These are phyloP conservation scores for Athelia psychrophila DNA, from an alignment of 1,284 basidiomycete species.

Conservation along the genomic window DNA sequence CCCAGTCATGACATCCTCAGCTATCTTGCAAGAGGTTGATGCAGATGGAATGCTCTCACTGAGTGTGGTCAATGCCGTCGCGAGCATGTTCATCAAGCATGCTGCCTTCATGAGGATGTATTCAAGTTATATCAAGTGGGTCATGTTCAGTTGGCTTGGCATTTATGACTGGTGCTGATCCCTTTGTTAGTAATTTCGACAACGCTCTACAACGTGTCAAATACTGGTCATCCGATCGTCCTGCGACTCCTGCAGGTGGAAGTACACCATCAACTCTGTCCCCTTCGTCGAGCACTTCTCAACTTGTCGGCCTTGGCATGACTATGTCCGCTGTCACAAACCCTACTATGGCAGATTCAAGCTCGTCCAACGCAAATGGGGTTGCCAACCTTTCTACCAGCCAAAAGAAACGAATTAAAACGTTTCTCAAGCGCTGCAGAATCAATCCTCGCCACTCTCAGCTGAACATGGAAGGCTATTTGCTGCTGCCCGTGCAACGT, in stretches of 20 bases:
- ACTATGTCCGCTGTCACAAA: slow-evolving; percentile 55
- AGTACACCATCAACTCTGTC: slow-evolving; percentile 47
- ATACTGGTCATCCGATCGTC: slow-evolving; percentile 71
- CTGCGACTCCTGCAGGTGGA: slow-evolving; percentile 31
- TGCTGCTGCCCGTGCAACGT: slow-evolving; percentile 93
- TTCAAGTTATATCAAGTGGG: slow-evolving; percentile 93
- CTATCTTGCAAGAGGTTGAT: slow-evolving; percentile 52
- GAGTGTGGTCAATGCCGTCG: slow-evolving; percentile 78
- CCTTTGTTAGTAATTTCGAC: slow-evolving; percentile 77
- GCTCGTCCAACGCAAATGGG: slow-evolving; percentile 34
- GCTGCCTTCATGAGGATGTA: slow-evolving; percentile 98
- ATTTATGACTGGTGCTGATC: slow-evolving; percentile 1
- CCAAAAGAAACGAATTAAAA: slow-evolving; percentile 84
- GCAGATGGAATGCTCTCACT: slow-evolving; percentile 73
- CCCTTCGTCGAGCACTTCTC: slow-evolving; percentile 58
- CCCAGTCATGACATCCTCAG: slow-evolving; percentile 54
- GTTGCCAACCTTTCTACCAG: slow-evolving; percentile 57
- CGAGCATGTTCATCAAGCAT: slow-evolving; percentile 88
- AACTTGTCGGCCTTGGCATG: slow-evolving; percentile 61
- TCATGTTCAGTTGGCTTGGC: slow-evolving; percentile 12
- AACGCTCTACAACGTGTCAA: slow-evolving; percentile 85
- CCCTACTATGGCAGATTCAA: slow-evolving; percentile 37
- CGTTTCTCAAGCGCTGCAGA: slow-evolving; percentile 84
- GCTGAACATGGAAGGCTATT: slow-evolving; percentile 92
- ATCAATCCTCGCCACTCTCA: slow-evolving; percentile 92